Base-by-base conservation (phyloP, 345 rosid species). In the Rhodomyrtus tomentosa region DNA sequence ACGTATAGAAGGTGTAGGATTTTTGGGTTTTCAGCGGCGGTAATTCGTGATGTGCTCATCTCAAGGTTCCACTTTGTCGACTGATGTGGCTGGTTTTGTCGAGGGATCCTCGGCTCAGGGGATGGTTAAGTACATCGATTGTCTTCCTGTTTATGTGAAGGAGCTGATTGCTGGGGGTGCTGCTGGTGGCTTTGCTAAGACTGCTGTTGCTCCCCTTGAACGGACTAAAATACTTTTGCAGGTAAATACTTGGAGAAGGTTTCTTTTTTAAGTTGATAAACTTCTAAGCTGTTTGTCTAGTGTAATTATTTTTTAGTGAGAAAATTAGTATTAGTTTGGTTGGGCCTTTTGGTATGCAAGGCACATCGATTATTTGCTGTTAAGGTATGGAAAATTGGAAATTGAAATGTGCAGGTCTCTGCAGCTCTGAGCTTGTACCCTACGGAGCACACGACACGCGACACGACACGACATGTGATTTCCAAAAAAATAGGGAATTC, bases 101-200 rank as follows among this genome's bases (percentile, higher is more conserved):
- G 94, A 94, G 79, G 92, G 92, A 72, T 90, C 96, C 5, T 84
- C 95, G 3, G 58, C 92, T 3, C 74, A 81, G n/a, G 51, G 80
- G 81, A 87, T 90, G 56, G 86, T 91, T 85, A 88, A 92, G 10
- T 87, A 72, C 81, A 24, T 91, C 49, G 98, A 96, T 88, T 82
- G 87, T 81, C 84, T 96, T 88, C 99, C 99, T 58, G 92, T 94
- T 86, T 93, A 93, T 86, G 96, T 92, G 1, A 95, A 90, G 91
- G 98, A 95, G 86, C 98, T 96, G 80, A 92, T 96, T 84, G 98
- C 98, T 76, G 98, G 98, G 14, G 99, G 98, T 73, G 95, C 94
- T 90, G 99, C 98, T 36, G 99, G 99, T 2, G 99, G 92, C 13
- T 82, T 97, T 87, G 98, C 98, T 25, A 97, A 97, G 87, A 94